Evolutionary conservation across 1,139 yeast species (phyloP).

Genomic region (Diutina mesorugosa): DNA sequence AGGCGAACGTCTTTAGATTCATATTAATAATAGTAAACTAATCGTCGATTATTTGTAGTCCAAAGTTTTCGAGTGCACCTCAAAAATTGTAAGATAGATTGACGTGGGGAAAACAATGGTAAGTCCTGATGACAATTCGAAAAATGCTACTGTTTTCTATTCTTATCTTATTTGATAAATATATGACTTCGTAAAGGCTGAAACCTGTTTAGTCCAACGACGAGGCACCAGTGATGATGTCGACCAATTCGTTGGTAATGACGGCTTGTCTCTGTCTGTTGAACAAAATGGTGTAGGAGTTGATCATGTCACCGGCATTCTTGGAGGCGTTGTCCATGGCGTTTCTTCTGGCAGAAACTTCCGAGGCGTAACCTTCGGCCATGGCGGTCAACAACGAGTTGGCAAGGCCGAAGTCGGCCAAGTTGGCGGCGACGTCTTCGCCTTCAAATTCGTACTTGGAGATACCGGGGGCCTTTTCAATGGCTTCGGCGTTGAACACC

Average conservation of each 20-base stretch:
- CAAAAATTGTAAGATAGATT: too few species aligned
- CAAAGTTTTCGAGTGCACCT: too few species aligned
- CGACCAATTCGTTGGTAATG: slow-evolving; percentile 98
- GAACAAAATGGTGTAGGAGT: slow-evolving; percentile 88
- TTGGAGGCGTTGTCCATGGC: slow-evolving; percentile 99
- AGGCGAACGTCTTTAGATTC: background rate
- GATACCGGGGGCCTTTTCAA: slow-evolving; percentile 80
- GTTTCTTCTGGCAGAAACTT: slow-evolving; percentile 96
- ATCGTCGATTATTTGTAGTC: background rate
- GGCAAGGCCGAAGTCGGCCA: slow-evolving; percentile 81
- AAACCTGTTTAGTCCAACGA: slow-evolving; percentile 59
- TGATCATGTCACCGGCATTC: slow-evolving; percentile 99
- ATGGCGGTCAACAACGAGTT: slow-evolving; percentile 83
- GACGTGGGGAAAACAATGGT: too few species aligned
- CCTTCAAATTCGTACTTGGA: slow-evolving; percentile 70
- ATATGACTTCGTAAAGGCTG: background rate
- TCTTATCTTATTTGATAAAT: background rate
- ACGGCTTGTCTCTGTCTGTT: slow-evolving; percentile 99
- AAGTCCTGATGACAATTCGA: background rate
- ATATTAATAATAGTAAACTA: background rate
- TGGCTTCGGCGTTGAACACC: slow-evolving; percentile 57
- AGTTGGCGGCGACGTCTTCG: slow-evolving; percentile 53
- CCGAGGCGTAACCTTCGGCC: slow-evolving; percentile 98
- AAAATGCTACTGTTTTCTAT: background rate
- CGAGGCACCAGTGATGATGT: slow-evolving; percentile 98